Conservation (phyloP, 352 stramenopile genomes). For the Pythium plurisporium region DNA sequence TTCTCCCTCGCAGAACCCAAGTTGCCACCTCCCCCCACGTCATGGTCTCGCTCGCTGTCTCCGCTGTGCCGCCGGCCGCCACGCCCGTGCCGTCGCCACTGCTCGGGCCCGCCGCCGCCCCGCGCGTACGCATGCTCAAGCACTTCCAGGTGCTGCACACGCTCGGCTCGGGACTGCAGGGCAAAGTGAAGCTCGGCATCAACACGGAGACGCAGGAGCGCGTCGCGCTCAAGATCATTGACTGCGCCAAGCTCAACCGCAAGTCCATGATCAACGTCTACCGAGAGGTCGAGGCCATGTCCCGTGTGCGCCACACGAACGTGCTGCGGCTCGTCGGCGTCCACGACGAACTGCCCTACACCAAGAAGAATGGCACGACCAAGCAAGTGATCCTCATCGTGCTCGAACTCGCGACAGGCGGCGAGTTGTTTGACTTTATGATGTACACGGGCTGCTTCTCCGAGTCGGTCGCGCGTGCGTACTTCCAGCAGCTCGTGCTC, state of each 20-base stretch:
- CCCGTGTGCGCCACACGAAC: conserved; percentile 74
- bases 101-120: conserved; percentile 3
- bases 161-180: conserved; percentile 71
- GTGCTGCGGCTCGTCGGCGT: conserved; percentile 79
- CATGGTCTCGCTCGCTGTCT: conserved; percentile 8
- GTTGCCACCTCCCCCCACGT: not conserved
- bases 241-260: conserved; percentile 73
- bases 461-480: conserved; percentile 81
- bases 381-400: conserved; percentile 88
- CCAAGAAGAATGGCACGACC: conserved; percentile 64
- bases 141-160: conserved; percentile 76
- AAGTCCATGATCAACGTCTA: conserved; percentile 83
- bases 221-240: conserved; percentile 91
- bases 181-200: conserved; percentile 88
- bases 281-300: conserved; percentile 89
- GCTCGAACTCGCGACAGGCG: conserved; percentile 81
- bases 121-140: conserved; percentile 53
- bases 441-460: conserved; percentile 91
- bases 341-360: conserved; percentile 65
- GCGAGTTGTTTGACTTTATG: conserved; percentile 92
- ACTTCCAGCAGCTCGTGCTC: conserved; percentile 84
- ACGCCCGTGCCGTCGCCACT: conserved; percentile 12
- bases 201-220: conserved; percentile 69
- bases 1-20: not conserved
- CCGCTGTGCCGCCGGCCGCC: not conserved